Base-by-base conservation (phyloP, 352 stramenopile genomes). In the Pythium volutum region DNA sequence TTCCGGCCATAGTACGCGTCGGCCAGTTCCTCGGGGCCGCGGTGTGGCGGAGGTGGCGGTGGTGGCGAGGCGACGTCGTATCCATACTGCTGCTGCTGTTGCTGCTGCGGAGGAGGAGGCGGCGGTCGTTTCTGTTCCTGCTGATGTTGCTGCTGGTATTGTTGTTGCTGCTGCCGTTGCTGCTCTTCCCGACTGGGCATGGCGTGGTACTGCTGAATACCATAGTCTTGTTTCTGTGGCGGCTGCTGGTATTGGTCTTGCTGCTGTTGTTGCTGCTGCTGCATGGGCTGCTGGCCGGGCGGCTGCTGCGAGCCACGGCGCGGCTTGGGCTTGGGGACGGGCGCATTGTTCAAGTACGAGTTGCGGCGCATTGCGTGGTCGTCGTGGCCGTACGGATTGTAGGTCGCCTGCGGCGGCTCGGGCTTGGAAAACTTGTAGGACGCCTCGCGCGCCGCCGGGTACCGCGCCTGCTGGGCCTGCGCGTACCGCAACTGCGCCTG, bases 401-500 rank as follows among this genome's bases (percentile, higher is more conserved):
- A 69, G 38, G 48, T 51, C 16, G 42, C 20, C 45, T 71, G 67
- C 39, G 56, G 66, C n/a, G 46, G 55, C 45, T 65, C 47, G 31
- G 61, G 55, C 56, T 70, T 70, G 63, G 63, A 70, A 36, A 59
- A 70, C 49, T 60, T 59, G 63, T 45, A 70, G 41, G 63, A 65
- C 29, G 71, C 57, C 51, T 64, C 46, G 10, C 61, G 59, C 36
- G 55, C 51, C 26, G 71, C 51, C 26, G 71, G 71, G 53, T 71
- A 74, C 16, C 68, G 73, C 36, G 61, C 67, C 51, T 82, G 75
- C 55, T 79, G 71, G 10, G 74, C 69, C 48, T 85, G 77, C 33
- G 76, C 74, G 33, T 87, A 81, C 11, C 71, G 75, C 36, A 80
- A 64, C 27, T 82, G 73, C 16, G 76, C 72, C 27, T 78, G 63